A percentile compares a stretch with the other conserved stretches of the same genome.
Evolutionary conservation across 352 stramenopile species (phyloP).

Genomic region (Globisporangium mamillatum): DNA sequence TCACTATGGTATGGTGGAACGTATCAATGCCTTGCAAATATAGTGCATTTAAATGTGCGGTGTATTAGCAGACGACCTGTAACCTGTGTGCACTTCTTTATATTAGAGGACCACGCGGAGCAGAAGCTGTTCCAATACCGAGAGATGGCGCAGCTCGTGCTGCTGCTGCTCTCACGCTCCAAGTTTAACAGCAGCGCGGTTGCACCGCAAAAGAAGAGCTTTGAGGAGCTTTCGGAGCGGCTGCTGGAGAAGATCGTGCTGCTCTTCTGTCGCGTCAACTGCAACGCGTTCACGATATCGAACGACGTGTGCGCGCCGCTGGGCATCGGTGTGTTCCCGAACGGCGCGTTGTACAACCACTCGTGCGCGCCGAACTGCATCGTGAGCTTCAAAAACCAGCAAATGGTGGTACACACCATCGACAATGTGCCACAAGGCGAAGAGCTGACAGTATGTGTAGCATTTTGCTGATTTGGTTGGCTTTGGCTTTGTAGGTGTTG

Average conservation of each 20-base stretch:
- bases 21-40: not conserved
- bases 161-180: constrained; percentile 47
- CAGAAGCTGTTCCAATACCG: constrained; percentile 36
- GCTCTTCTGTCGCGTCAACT: constrained; percentile 73
- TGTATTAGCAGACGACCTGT: too few relatives aligned
- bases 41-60: not conserved
- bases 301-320: constrained; percentile 44
- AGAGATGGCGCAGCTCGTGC: constrained; percentile 63
- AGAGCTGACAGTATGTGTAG: constrained; percentile 48
- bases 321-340: constrained; percentile 62
- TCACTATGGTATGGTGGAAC: constrained; percentile 29
- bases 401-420: constrained; percentile 52
- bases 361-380: constrained; percentile 72
- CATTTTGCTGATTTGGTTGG: not conserved
- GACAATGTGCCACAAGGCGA: constrained; percentile 35
- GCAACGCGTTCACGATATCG: constrained; percentile 76
- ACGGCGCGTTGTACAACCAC: constrained; percentile 73
- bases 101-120: constrained; percentile 35
- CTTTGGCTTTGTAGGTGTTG: not conserved
- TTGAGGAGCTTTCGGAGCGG: constrained; percentile 28
- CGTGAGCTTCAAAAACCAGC: constrained; percentile 48
- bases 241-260: constrained; percentile 36
- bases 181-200: constrained; percentile 23
- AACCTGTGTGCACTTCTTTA: too few relatives aligned
- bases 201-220: constrained; percentile 1